Evolutionary conservation across 2,329 filamentous ascomycete species (phyloP), one percentile per base, ranked within the genome.

Genomic region (Raffaelea deltoideospora): DNA sequence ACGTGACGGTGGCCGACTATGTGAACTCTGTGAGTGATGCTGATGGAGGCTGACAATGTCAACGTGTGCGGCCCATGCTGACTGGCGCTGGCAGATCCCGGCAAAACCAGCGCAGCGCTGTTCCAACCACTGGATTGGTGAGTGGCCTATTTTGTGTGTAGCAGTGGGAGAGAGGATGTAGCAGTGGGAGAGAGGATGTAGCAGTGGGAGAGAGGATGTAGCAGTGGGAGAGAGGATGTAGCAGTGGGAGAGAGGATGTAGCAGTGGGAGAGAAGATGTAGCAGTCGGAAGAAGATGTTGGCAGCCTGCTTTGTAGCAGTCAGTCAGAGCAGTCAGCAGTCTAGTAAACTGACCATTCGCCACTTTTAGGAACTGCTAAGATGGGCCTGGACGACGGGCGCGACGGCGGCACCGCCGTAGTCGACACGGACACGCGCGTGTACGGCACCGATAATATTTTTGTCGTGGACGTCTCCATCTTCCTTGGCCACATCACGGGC

Each of bases 371-470:
- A 27, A 77, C 72, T 0, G 64, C 67, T 34, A 79, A 77, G 52
- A 62, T 79, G 45, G 75, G 75, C 11, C 58, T 56, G 0, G 64
- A 72, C 38, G 66, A 72, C 33, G 70, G 69, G 14, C 64, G 67
- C 9, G 44, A 54, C 34, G 55, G 52, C n/a, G 72, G 74, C 14
- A 64, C 60, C 7, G 59, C 71, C 1, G 76, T 80, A 3, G 75
- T 79, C 1, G 76, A 79, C 45, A 51, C 63, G 10, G 60, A 79
- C 53, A 69, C 72, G 39, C 71, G 68, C 54, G 72, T 80, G 6
- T 79, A 72, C 47, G 76, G 75, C 27, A 79, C 70, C 0, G 72
- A 79, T 47, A 79, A 80, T 54, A 68, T 70, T 23, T 68, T 67
- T 48, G 61, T 70, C 11, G 62, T 72, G 2, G 69, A 72, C 44